These are phyloP conservation scores for Vicia villosa DNA, from an alignment of 306 rosid genomes.

Conservation along the genomic window DNA sequence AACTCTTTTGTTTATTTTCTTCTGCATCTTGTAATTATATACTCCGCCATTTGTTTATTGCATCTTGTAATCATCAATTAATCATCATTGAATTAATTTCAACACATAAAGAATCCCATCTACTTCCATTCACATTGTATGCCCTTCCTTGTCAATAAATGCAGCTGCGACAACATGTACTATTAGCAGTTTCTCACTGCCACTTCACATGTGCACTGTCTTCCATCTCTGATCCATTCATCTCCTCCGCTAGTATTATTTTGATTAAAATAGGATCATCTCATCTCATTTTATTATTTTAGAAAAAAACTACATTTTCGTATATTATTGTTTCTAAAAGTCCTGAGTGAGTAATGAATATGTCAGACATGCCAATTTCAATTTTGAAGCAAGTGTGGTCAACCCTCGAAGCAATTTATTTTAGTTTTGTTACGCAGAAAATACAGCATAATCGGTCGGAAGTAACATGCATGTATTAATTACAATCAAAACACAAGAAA, in stretches of 20 bases:
- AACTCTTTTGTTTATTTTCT: too few species aligned
- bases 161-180: neutral
- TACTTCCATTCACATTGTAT: neutral
- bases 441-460: constrained; percentile 2
- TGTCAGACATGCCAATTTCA: constrained; percentile 36
- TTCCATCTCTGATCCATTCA: neutral
- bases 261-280: neutral
- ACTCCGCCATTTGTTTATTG: too few species aligned
- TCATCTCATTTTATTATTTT: neutral
- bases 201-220: constrained; percentile 1
- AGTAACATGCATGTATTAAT: constrained; percentile 11
- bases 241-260: constrained; percentile 1
- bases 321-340: neutral
- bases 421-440: neutral
- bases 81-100: too few species aligned
- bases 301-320: neutral
- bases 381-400: constrained; percentile 26
- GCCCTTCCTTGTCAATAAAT: neutral
- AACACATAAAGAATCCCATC: neutral
- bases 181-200: neutral
- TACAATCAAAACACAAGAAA: neutral
- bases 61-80: too few species aligned
- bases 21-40: too few species aligned
- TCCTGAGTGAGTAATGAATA: neutral
- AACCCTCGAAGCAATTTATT: constrained; percentile 27